These are phyloP conservation scores for Fusarium marasasianum DNA, from an alignment of 2,329 filamentous ascomycete genomes.

Conservation along the genomic window DNA sequence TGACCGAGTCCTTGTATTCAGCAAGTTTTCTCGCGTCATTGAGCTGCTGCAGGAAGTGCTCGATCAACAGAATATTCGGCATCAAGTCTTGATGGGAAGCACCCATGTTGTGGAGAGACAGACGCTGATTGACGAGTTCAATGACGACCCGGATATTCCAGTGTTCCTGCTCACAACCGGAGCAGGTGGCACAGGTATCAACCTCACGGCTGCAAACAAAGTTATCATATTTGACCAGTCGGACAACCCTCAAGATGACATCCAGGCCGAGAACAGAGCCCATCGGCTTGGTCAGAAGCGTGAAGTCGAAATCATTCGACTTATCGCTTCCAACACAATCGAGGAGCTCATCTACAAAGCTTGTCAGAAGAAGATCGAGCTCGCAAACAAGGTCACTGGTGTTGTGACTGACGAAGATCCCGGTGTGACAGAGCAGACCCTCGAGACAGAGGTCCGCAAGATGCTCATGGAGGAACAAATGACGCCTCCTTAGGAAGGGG, in stretches of 20 bases:
- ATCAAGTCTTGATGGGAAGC: slow-evolving; percentile 85
- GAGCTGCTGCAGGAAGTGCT: slow-evolving; percentile 89
- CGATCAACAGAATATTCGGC: slow-evolving; percentile 74
- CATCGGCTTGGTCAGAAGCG: slow-evolving; percentile 92
- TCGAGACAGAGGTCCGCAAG: slow-evolving; percentile 56
- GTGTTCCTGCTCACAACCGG: slow-evolving; percentile 95
- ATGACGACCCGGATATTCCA: slow-evolving; percentile 77
- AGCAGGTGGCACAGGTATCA: slow-evolving; percentile 96
- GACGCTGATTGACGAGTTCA: slow-evolving; percentile 87
- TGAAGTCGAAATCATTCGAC: slow-evolving; percentile 87
- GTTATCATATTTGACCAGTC: slow-evolving; percentile 96
- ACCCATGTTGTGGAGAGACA: slow-evolving; percentile 87
- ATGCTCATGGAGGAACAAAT: slow-evolving; percentile 54
- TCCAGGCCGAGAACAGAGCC: slow-evolving; percentile 97
- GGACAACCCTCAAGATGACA: slow-evolving; percentile 98
- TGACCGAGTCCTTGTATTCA: slow-evolving; percentile 90
- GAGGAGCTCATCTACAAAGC: slow-evolving; percentile 94
- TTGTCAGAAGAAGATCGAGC: slow-evolving; percentile 90
- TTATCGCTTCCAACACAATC: slow-evolving; percentile 84
- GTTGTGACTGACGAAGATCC: slow-evolving; percentile 46
- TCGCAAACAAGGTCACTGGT: slow-evolving; percentile 72
- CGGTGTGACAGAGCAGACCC: slow-evolving; percentile 46
- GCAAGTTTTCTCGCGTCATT: slow-evolving; percentile 90
- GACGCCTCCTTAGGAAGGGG: slow-evolving; percentile 50
- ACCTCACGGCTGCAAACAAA: slow-evolving; percentile 94